Conservation (phyloP, 2,329 filamentous ascomycete genomes). For the Conoideocrella luteorostrata region DNA sequence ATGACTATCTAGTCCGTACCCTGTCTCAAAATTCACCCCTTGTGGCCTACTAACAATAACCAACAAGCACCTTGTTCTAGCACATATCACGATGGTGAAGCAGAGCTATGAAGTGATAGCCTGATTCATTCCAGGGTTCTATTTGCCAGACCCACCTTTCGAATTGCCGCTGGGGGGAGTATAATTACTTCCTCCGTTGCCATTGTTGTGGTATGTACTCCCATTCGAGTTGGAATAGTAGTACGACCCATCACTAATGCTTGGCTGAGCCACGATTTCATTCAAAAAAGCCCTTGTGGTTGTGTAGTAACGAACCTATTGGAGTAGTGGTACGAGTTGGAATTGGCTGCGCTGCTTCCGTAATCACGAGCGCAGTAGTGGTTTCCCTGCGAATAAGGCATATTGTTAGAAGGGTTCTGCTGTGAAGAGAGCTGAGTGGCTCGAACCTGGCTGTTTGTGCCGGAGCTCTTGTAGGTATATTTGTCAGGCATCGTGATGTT, state of each 20-base stretch:
- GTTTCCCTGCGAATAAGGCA: slow-evolving; percentile 55
- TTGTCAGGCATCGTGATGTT: slow-evolving; percentile 12
- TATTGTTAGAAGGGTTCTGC: neutral
- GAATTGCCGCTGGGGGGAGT: slow-evolving; percentile 37
- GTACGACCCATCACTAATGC: slow-evolving; percentile 56
- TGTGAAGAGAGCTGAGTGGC: neutral
- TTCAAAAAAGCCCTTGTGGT: too few species aligned
- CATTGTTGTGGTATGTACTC: slow-evolving; percentile 62
- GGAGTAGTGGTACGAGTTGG: slow-evolving; percentile 61
- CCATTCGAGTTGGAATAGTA: slow-evolving; percentile 67
- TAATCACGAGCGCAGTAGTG: slow-evolving; percentile 62
- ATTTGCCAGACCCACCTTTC: slow-evolving; percentile 3
- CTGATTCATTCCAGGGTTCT: neutral
- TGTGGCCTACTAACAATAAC: too few species aligned
- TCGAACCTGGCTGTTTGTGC: slow-evolving; percentile 57
- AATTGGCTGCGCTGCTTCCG: slow-evolving; percentile 46
- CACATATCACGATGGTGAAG: too few species aligned
- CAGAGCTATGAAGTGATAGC: neutral
- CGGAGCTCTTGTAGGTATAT: slow-evolving; percentile 42
- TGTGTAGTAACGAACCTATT: slow-evolving; percentile 55
- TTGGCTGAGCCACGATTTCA: too few species aligned
- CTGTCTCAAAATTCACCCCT: too few species aligned
- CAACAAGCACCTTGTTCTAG: too few species aligned
- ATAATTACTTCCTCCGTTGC: slow-evolving; percentile 52
- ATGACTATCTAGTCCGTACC: too few species aligned